Base-by-base conservation (phyloP, 1,284 basidiomycete genomes). In the Peniophora sp. region DNA sequence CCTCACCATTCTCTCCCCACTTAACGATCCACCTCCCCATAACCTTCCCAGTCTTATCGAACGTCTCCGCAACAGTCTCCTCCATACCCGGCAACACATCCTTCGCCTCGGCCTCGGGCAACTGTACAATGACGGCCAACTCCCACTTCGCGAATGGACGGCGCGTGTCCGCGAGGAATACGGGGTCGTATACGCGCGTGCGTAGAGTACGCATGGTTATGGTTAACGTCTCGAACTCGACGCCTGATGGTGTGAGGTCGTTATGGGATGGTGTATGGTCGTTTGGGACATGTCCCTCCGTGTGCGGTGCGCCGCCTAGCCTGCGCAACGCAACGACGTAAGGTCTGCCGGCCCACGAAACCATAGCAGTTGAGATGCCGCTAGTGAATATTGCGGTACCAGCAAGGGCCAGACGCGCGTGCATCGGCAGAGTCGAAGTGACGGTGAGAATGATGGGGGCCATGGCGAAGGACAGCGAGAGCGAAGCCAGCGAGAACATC, bases 71-170 rank as follows among this genome's bases (percentile, higher is more conserved):
- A 2, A 90, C 73, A 0, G 86, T 88, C 65, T 91, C 88, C 59
- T 87, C 81, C 50, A 69, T 60, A 5, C 80, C 82, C 0, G 76
- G 67, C 3, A 61, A 60, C 36, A 70, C 72, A 8, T 61, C 68
- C 53, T 63, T 58, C 53, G 66, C 55, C 59, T 73, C 65, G 53
- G 72, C 61, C 50, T 69, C 55, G 5, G 71, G 72, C 5, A 87
- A 62, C 48, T 73, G 67, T 43, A 87, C 71, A 25, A 64, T 68
- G 43, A 76, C 65, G 22, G 84, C 80, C 17, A 92, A 76, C 62
- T 89, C 83, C 87, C 86, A 93, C 52, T 83, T 87, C 9, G 92
- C 88, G 58, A 93, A 85, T 1, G 86, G 80, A 25, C 91, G 73
- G 54, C 67, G 71, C 0, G 88, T 83, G 43, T 82, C 79, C 3